Evolutionary conservation across 345 rosid genomes (phyloP).

Genomic region (Raphanus sativus): DNA sequence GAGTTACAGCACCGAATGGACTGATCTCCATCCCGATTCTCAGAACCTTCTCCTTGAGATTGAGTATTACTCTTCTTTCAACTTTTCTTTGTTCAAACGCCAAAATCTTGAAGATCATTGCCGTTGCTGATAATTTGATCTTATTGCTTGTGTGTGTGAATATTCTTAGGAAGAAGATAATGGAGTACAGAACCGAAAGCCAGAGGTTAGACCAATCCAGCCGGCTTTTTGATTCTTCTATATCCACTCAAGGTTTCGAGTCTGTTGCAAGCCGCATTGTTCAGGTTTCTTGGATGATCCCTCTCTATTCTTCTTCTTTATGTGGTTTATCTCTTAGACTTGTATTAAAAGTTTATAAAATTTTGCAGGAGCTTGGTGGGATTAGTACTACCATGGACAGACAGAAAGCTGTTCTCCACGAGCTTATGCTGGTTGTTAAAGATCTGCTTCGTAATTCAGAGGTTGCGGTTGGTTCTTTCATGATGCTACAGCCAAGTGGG

Average conservation of each 20-base stretch:
- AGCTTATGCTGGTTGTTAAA: conserved; percentile 74
- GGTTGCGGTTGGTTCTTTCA: conserved; percentile 83
- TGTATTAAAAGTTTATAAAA: not conserved
- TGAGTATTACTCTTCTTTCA: conserved; percentile 49
- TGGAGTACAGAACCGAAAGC: conserved; percentile 86
- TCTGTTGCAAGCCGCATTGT: conserved; percentile 82
- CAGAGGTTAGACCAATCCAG: conserved; percentile 86
- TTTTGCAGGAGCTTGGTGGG: conserved; percentile 86
- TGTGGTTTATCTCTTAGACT: not conserved
- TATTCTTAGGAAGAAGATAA: conserved; percentile 62
- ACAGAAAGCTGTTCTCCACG: conserved; percentile 74
- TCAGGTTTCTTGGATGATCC: conserved; percentile 52
- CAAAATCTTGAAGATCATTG: not conserved
- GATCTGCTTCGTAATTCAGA: conserved; percentile 82
- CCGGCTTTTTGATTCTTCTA: conserved; percentile 88
- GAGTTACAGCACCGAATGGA: conserved; percentile 87
- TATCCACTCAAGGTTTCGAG: conserved; percentile 82
- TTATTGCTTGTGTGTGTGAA: conserved; percentile 18
- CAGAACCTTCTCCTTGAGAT: conserved; percentile 81
- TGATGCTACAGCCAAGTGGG: conserved; percentile 60
- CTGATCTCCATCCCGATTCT: conserved; percentile 95
- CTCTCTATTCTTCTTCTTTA: not conserved
- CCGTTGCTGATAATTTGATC: not conserved
- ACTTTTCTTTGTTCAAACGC: not conserved
- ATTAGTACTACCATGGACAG: conserved; percentile 72